Base-by-base conservation (phyloP, 148 eudicot species). In the Pouteria glomerata region DNA sequence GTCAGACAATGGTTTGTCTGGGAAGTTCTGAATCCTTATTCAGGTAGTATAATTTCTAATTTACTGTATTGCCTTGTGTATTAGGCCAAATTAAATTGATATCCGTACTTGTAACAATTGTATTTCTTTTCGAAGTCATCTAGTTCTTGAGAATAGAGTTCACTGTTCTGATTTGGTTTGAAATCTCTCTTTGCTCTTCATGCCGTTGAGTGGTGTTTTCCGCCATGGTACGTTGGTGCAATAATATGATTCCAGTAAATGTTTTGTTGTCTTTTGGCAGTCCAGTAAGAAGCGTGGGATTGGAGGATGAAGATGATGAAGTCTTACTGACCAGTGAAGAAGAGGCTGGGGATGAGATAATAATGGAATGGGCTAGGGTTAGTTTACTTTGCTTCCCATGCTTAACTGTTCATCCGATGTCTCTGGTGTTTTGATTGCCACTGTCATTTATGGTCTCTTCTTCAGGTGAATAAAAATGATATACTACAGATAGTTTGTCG, bases 311-410 rank as follows among this genome's bases (percentile, higher is more conserved):
- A 64, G 96, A 89, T n/a, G n/a, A n/a, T 69, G 87, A 79, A 62
- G 55, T 71, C 48, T 77, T 80, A 72, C 79, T 82, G 48, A 76
- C 71, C 75, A 77, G 80, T 63, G 91, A 81, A 53, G 81, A 83
- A 72, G 85, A 86, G 79, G 81, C 85, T 57, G 85, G 85, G 56
- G 89, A 84, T 76, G 82, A 87, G 50, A 73, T 80, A 77, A 84
- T 82, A 69, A 72, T 88, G 88, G 91, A 86, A 77, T 95, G 98
- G 97, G 96, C 90, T 57, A 91, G 79, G 92, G 98, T 91, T 67
- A 31, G 82, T 78, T 77, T 56, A 64, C 52, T 67, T 75, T 73
- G 31, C 72, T 78, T 75, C 69, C 35, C 70, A 63, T 57, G 31
- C 59, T 39, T 70, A 6, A 19, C 48, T 24, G 56, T 21, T 70